Conservation (phyloP, 352 stramenopile species). For the Pythium rhizo-oryzae region DNA sequence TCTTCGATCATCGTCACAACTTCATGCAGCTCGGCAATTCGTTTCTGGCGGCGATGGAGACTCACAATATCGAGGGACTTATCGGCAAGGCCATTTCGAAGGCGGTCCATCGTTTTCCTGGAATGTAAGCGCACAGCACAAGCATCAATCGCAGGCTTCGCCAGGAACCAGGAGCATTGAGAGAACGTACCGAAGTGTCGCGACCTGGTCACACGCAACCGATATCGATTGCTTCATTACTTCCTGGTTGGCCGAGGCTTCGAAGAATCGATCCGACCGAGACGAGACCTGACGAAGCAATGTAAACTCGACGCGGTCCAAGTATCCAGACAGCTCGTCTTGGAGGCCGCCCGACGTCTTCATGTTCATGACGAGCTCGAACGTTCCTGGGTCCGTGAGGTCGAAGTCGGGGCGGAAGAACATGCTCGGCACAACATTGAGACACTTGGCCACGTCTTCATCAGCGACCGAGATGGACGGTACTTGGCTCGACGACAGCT, state of each 20-base stretch:
- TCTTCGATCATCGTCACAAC: slow-evolving; percentile 84
- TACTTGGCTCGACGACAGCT: slow-evolving; percentile 85
- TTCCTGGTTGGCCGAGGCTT: slow-evolving; percentile 82
- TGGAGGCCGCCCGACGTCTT: slow-evolving; percentile 54
- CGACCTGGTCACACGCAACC: slow-evolving; percentile 79
- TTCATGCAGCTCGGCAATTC: slow-evolving; percentile 80
- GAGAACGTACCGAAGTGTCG: slow-evolving; percentile 59
- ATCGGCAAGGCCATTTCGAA: slow-evolving; percentile 78
- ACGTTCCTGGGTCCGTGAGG: slow-evolving; percentile 71
- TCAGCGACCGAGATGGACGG: slow-evolving; percentile 79
- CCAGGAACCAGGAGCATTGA: slow-evolving; percentile 10
- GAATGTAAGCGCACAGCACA: neutral
- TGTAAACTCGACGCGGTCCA: slow-evolving; percentile 87
- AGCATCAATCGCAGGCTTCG: too few species aligned
- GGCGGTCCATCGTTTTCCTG: slow-evolving; percentile 81
- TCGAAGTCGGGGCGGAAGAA: slow-evolving; percentile 84
- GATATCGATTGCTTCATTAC: slow-evolving; percentile 86
- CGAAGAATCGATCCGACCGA: slow-evolving; percentile 84
- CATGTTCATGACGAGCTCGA: slow-evolving; percentile 84
- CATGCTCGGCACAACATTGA: slow-evolving; percentile 73
- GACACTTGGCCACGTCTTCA: slow-evolving; percentile 82
- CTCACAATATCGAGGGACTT: slow-evolving; percentile 89
- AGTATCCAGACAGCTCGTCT: slow-evolving; percentile 79
- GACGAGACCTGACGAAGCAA: slow-evolving; percentile 85
- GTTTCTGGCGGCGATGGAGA: slow-evolving; percentile 81